Evolutionary conservation across 108 stramenopile genomes (phyloP).

Genomic region (Cyclotella kingstonii): DNA sequence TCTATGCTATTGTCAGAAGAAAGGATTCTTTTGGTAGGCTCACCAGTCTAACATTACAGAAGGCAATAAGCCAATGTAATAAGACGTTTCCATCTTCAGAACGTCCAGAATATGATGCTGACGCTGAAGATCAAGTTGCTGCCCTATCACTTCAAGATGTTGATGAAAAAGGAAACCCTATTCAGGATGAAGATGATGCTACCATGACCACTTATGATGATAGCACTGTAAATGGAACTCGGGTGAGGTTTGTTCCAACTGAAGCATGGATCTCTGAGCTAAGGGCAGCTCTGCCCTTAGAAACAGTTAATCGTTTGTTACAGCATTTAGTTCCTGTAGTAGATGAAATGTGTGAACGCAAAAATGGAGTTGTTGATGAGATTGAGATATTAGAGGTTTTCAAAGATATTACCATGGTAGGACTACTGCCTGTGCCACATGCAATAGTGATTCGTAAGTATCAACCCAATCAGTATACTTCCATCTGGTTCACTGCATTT

Average conservation of each 20-base stretch:
- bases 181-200: constrained; percentile 24
- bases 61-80: constrained; percentile 75
- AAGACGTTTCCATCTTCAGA: constrained; percentile 70
- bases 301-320: constrained; percentile 87
- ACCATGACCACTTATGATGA: constrained; percentile 17
- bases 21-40: constrained; percentile 82
- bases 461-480: constrained; percentile 95
- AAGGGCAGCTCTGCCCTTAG: constrained; percentile 85
- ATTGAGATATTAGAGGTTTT: constrained; percentile 86
- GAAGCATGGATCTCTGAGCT: constrained; percentile 89
- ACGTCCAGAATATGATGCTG: constrained; percentile 57
- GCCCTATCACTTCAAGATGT: constrained; percentile 38
- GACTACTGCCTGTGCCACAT: constrained; percentile 95
- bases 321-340: constrained; percentile 94
- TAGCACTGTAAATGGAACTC: constrained; percentile 24
- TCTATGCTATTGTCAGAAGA: constrained; percentile 94
- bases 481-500: constrained; percentile 97
- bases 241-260: constrained; percentile 63
- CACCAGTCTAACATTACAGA: constrained; percentile 69
- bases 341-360: constrained; percentile 75
- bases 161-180: constrained; percentile 63
- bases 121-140: constrained; percentile 47
- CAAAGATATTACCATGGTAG: constrained; percentile 89
- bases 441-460: constrained; percentile 98
- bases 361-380: constrained; percentile 84